Conservation (phyloP, 306 rosid species). For the Sicyos edulis region DNA sequence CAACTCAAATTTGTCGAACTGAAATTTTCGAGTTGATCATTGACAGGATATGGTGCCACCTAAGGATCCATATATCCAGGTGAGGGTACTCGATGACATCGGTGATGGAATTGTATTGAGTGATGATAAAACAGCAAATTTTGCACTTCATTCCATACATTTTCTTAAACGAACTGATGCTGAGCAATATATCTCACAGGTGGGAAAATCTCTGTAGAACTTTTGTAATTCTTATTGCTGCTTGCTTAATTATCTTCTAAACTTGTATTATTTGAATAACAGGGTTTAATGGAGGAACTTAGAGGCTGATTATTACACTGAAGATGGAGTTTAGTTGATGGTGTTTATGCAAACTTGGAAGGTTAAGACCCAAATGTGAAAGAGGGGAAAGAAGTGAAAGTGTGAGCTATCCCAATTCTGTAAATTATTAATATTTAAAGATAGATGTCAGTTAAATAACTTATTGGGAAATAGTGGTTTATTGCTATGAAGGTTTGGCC, state of each 20-base stretch:
- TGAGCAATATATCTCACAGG: slow-evolving; percentile 66
- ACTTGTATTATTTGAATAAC: slow-evolving; percentile 22
- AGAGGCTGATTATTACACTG: slow-evolving; percentile 32
- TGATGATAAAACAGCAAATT: slow-evolving; percentile 70
- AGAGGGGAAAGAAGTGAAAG: not conserved
- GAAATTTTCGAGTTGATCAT: slow-evolving; percentile 18
- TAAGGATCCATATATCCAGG: slow-evolving; percentile 87
- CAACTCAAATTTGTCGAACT: slow-evolving; percentile 1
- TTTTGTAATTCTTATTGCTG: not conserved
- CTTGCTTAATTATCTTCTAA: slow-evolving; percentile 10
- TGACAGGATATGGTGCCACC: slow-evolving; percentile 96
- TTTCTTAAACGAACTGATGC: slow-evolving; percentile 91
- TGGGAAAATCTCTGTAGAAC: slow-evolving; percentile 22
- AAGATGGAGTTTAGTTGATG: slow-evolving; percentile 11
- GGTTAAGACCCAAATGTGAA: not conserved
- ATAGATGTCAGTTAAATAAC: not conserved
- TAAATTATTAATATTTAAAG: not conserved
- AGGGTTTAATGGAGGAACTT: slow-evolving; percentile 97
- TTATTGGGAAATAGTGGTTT: not conserved
- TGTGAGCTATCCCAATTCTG: not conserved
- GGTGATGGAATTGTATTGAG: slow-evolving; percentile 70
- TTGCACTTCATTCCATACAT: slow-evolving; percentile 81
- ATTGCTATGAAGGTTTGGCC: no score
- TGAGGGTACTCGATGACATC: slow-evolving; percentile 81
- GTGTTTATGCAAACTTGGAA: not conserved